Evolutionary conservation across 2,329 filamentous ascomycete genomes (phyloP).

Genomic region (Colletotrichum orbiculare): DNA sequence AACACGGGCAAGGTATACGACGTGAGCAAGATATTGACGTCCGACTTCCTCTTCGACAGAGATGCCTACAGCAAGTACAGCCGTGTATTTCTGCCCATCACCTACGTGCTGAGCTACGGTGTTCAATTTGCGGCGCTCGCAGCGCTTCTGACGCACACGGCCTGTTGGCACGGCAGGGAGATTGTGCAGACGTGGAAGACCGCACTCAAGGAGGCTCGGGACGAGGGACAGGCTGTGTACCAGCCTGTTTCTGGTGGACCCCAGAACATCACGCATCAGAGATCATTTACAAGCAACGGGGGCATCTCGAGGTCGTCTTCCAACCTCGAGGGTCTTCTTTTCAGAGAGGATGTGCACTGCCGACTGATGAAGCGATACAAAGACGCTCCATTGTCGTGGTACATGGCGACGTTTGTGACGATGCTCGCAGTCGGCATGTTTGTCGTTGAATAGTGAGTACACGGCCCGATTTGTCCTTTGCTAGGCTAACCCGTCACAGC

Average conservation of each 20-base stretch:
- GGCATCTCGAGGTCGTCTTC: slow-evolving; percentile 50
- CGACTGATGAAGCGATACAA: slow-evolving; percentile 85
- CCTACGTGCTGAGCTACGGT: slow-evolving; percentile 87
- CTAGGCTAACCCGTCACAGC: slow-evolving; percentile 49
- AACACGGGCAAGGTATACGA: slow-evolving; percentile 85
- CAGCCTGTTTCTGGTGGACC: slow-evolving; percentile 56
- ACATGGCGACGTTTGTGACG: slow-evolving; percentile 77
- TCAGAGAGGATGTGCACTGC: slow-evolving; percentile 84
- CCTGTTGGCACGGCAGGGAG: slow-evolving; percentile 86
- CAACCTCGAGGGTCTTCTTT: slow-evolving; percentile 67
- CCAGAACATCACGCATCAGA: slow-evolving; percentile 29
- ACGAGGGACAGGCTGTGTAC: slow-evolving; percentile 62
- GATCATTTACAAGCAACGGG: slow-evolving; percentile 33
- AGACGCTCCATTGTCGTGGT: slow-evolving; percentile 86
- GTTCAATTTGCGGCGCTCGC: slow-evolving; percentile 87
- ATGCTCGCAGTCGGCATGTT: slow-evolving; percentile 87
- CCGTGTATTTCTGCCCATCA: slow-evolving; percentile 85
- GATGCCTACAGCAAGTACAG: slow-evolving; percentile 84
- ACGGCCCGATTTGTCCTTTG: background rate
- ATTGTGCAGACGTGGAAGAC: slow-evolving; percentile 82
- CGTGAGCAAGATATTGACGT: slow-evolving; percentile 81
- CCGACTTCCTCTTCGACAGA: slow-evolving; percentile 81
- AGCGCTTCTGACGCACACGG: slow-evolving; percentile 82
- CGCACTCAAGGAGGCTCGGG: slow-evolving; percentile 72
- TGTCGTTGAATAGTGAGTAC: slow-evolving; percentile 81